Evolutionary conservation across 2,329 filamentous ascomycete genomes (phyloP).

Genomic region (Ciborinia camelliae): DNA sequence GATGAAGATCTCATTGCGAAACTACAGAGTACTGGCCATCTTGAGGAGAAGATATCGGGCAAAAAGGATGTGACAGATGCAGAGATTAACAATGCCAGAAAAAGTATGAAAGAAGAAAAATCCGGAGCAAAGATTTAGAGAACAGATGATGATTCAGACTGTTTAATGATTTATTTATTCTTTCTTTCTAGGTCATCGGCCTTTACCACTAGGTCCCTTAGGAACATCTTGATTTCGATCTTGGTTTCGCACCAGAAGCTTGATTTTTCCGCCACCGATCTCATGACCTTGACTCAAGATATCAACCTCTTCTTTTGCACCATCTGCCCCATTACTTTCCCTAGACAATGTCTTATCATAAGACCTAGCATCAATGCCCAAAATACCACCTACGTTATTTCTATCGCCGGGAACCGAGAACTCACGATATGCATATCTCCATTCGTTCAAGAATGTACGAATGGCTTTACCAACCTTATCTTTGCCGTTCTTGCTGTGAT

Average conservation of each 20-base stretch:
- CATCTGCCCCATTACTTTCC: constrained; percentile 39
- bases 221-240: constrained; percentile 26
- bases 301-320: constrained; percentile 45
- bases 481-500: constrained; percentile 98
- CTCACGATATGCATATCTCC: constrained; percentile 92
- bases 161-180: constrained; percentile 34
- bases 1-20: constrained; percentile 63
- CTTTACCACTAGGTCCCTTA: constrained; percentile 33
- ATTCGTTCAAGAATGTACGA: constrained; percentile 86
- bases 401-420: constrained; percentile 95
- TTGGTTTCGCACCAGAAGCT: constrained; percentile 56
- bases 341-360: constrained; percentile 60
- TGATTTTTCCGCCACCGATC: constrained; percentile 60
- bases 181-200: constrained; percentile 30
- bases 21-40: constrained; percentile 52
- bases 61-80: constrained; percentile 50
- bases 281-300: constrained; percentile 64
- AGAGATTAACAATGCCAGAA: constrained; percentile 43
- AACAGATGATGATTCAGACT: not conserved
- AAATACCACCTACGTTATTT: constrained; percentile 72
- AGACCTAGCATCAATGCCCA: constrained; percentile 64
- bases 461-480: constrained; percentile 97
- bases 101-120: constrained; percentile 6
- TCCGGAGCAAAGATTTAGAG: constrained; percentile 22
- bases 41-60: constrained; percentile 49